Conservation (phyloP, 2,329 filamentous ascomycete species). For the Emmonsiellopsis sp. region DNA sequence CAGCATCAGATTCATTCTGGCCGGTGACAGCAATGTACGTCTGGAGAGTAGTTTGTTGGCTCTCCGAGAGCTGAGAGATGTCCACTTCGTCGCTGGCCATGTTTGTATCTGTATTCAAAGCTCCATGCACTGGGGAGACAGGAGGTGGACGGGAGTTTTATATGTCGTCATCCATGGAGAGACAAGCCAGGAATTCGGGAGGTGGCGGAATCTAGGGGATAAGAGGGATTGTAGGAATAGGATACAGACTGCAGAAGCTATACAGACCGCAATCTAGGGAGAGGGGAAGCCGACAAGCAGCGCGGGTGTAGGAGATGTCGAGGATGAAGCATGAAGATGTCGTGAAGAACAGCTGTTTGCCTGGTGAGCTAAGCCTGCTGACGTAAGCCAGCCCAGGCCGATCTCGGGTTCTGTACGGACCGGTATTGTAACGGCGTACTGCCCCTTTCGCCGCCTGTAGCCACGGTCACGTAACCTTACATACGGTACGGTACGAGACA, state of each 20-base stretch:
- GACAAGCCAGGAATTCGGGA: neutral
- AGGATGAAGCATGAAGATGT: too few species aligned
- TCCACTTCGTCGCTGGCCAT: conserved; percentile 40
- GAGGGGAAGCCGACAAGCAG: too few species aligned
- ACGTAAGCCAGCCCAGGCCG: neutral
- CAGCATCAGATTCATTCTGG: conserved; percentile 65
- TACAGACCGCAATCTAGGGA: too few species aligned
- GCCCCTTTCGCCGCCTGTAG: neutral
- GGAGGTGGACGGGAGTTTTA: neutral
- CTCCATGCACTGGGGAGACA: neutral
- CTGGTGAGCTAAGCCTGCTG: neutral
- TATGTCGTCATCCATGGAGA: conserved; percentile 2
- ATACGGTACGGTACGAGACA: neutral
- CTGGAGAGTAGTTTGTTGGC: conserved; percentile 75
- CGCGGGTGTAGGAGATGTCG: too few species aligned
- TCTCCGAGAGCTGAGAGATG: conserved; percentile 60
- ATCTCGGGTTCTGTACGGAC: neutral
- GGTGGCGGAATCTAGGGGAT: neutral
- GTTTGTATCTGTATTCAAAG: conserved; percentile 9
- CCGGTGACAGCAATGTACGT: conserved; percentile 84
- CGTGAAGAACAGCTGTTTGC: too few species aligned
- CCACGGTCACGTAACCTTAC: neutral
- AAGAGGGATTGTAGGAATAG: neutral
- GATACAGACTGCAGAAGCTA: neutral
- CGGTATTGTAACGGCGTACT: neutral